Percentiles rank a stretch among this genome's conserved stretches.
phyloP scores from a whole-genome alignment of 768 basidiomycete species.

The Pleurotus citrinopileatus region DNA sequence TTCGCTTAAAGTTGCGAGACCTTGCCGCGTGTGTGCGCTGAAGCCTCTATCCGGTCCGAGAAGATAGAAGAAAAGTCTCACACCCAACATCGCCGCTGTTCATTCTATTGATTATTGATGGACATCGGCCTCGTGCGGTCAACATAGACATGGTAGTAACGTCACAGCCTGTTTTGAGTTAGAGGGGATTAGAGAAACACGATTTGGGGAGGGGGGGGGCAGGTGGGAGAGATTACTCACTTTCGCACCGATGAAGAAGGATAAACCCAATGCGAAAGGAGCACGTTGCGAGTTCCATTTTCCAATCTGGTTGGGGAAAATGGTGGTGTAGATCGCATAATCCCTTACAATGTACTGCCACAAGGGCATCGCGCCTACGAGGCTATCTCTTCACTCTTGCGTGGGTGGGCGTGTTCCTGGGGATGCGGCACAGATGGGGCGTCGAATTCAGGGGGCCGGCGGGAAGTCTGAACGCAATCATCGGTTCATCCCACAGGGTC shows the following conservation, averaged over 20 bases:
- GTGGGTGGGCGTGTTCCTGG: not conserved
- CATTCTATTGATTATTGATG: slow-evolving; percentile 2
- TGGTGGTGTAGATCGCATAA: not conserved
- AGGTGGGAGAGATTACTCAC: not conserved
- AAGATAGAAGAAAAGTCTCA: not conserved
- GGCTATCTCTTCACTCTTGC: no score
- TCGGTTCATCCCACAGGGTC: slow-evolving; percentile 4
- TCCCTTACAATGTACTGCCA: not conserved
- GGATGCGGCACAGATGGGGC: not conserved
- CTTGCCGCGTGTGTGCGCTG: no score
- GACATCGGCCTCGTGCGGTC: not conserved
- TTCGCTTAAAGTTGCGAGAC: no score
- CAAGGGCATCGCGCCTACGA: not conserved
- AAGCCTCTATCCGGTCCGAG: not conserved
- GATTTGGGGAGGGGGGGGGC: not conserved
- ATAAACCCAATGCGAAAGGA: not conserved
- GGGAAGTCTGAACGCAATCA: slow-evolving; percentile 10
- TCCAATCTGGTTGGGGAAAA: no score
- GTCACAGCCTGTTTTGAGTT: slow-evolving; percentile 8
- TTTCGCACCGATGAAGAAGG: not conserved
- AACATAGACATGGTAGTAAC: not conserved
- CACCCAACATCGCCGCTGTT: not conserved
- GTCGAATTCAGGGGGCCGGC: slow-evolving; percentile 6
- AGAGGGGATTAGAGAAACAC: not conserved
- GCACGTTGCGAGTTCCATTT: not conserved